These are phyloP conservation scores for Ogataea allantospora DNA, from an alignment of 805 yeast genomes.

Conservation along the genomic window DNA sequence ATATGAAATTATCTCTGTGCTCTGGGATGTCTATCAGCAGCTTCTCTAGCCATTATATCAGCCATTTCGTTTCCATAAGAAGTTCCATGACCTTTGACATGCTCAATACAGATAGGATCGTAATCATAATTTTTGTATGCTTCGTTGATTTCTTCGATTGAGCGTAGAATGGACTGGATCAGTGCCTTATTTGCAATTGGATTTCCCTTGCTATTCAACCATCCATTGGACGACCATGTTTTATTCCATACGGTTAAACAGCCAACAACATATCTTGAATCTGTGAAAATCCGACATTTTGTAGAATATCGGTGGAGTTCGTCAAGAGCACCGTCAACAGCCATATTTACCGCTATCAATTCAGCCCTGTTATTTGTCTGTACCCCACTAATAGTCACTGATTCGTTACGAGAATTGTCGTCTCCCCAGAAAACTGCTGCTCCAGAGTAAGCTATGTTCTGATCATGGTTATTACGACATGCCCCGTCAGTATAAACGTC, in stretches of 20 bases:
- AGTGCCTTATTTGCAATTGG: slow-evolving; percentile 53
- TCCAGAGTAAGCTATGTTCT: slow-evolving; percentile 48
- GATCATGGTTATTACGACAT: slow-evolving; percentile 55
- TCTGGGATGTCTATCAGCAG: slow-evolving; percentile 39
- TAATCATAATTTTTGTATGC: slow-evolving; percentile 36
- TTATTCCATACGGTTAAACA: slow-evolving; percentile 55
- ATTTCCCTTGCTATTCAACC: slow-evolving; percentile 43
- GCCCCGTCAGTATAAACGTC: slow-evolving; percentile 79
- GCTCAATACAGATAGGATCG: slow-evolving; percentile 44
- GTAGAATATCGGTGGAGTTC: slow-evolving; percentile 30
- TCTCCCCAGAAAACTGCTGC: slow-evolving; percentile 73
- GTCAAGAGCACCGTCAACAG: slow-evolving; percentile 41
- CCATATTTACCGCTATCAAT: slow-evolving; percentile 60
- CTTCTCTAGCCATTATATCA: slow-evolving; percentile 69
- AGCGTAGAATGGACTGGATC: slow-evolving; percentile 35
- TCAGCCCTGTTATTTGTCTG: slow-evolving; percentile 86
- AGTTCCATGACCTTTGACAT: slow-evolving; percentile 77
- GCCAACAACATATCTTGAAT: slow-evolving; percentile 66
- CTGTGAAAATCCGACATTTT: slow-evolving; percentile 55
- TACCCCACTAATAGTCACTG: slow-evolving; percentile 47
- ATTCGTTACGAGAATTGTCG: slow-evolving; percentile 50
- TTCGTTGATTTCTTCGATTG: slow-evolving; percentile 36
- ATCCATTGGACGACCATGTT: slow-evolving; percentile 58
- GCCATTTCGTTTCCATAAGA: slow-evolving; percentile 73
- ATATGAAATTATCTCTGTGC: neutral